Percentiles rank a stretch among this genome's conserved stretches.
Conservation (phyloP, 345 rosid species). For the Theobroma cacao region DNA sequence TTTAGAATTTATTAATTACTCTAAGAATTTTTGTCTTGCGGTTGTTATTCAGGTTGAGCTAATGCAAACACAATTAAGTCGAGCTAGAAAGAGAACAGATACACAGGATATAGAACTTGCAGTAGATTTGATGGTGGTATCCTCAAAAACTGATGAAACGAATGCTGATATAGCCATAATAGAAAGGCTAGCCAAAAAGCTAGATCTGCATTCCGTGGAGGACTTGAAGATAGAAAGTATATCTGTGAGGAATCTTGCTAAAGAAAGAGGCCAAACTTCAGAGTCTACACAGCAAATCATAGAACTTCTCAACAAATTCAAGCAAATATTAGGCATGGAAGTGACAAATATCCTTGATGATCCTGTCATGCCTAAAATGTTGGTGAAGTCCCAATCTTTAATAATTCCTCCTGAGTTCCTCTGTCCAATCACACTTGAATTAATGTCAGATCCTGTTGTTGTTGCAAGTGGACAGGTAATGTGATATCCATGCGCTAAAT, state of each 20-base stretch:
- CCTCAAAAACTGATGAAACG: constrained; percentile 52
- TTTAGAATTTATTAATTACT: neutral
- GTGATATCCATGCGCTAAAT: neutral
- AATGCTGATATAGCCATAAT: constrained; percentile 69
- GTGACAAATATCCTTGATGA: constrained; percentile 35
- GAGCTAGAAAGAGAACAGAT: constrained; percentile 67
- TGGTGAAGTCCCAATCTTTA: constrained; percentile 41
- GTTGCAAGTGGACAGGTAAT: constrained; percentile 78
- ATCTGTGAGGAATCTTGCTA: constrained; percentile 46
- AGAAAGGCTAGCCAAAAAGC: constrained; percentile 71
- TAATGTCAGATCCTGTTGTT: constrained; percentile 80
- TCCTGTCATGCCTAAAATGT: constrained; percentile 30
- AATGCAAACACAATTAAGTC: constrained; percentile 43
- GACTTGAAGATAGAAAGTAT: constrained; percentile 59
- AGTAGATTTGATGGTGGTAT: constrained; percentile 74
- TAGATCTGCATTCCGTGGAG: constrained; percentile 50
- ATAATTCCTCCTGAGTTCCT: constrained; percentile 74
- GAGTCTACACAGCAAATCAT: constrained; percentile 54
- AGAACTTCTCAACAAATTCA: constrained; percentile 68
- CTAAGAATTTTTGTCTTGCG: neutral
- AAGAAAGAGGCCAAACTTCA: constrained; percentile 34
- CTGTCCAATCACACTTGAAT: constrained; percentile 77
- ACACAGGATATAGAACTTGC: constrained; percentile 82
- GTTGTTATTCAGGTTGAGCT: constrained; percentile 45
- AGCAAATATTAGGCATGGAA: constrained; percentile 54